phyloP scores from a whole-genome alignment of 2,329 filamentous ascomycete genomes.

The Calonectria pseudoreteaudii region DNA sequence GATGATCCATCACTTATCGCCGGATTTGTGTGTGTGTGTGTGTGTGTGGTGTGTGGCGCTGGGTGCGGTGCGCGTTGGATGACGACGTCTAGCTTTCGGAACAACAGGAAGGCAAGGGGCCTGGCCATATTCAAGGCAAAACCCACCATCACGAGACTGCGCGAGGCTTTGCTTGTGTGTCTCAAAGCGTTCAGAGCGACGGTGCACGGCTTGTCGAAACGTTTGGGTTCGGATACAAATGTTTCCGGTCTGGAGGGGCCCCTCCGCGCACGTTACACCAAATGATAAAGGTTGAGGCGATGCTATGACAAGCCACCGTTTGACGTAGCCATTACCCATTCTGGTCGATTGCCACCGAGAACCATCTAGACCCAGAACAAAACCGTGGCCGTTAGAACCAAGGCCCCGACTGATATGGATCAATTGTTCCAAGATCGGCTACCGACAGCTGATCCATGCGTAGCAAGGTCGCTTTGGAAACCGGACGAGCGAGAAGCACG shows the following conservation, averaged over 20 bases:
- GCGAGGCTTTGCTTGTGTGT: background rate
- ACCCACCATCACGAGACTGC: slow-evolving; percentile 16
- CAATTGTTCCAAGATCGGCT: background rate
- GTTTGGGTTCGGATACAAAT: slow-evolving; percentile 1
- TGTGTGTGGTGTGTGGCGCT: background rate
- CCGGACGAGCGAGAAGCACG: background rate
- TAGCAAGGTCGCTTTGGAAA: background rate
- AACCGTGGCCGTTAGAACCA: background rate
- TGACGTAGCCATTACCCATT: background rate
- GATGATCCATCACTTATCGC: slow-evolving; percentile 21
- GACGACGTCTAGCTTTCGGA: slow-evolving; percentile 14
- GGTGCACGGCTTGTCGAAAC: background rate
- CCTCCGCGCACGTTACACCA: background rate
- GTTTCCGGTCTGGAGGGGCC: slow-evolving; percentile 4
- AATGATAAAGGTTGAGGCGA: background rate
- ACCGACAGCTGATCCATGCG: slow-evolving; percentile 16
- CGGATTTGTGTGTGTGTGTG: background rate
- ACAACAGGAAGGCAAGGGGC: background rate
- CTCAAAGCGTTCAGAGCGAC: background rate
- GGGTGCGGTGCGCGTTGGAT: background rate
- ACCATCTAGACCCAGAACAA: background rate
- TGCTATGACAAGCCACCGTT: background rate
- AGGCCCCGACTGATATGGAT: background rate
- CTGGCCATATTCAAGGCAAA: background rate
- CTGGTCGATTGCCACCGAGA: background rate